phyloP scores from a whole-genome alignment of 2,329 filamentous ascomycete genomes.

The Penicillium sp. region DNA sequence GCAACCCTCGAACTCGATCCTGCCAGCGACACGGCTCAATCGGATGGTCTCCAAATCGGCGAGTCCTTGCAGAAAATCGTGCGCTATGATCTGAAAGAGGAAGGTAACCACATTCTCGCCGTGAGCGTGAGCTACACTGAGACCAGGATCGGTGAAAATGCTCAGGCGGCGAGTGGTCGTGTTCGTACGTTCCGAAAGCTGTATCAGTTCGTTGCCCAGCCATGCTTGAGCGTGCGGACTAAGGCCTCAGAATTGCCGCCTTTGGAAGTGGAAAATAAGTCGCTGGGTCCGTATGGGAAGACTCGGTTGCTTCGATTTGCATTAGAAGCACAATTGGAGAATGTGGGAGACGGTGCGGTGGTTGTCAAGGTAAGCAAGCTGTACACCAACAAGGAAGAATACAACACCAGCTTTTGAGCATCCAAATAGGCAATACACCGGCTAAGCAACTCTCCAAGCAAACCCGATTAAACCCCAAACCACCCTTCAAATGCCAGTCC shows the following conservation, averaged over 20 bases:
- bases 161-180: slow-evolving; percentile 57
- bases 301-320: slow-evolving; percentile 60
- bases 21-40: slow-evolving; percentile 50
- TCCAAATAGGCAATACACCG: too few species aligned
- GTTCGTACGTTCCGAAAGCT: slow-evolving; percentile 89
- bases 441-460: slow-evolving; percentile 32
- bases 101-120: slow-evolving; percentile 88
- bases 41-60: slow-evolving; percentile 45
- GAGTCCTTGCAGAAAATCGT: slow-evolving; percentile 79
- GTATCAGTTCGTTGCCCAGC: slow-evolving; percentile 94
- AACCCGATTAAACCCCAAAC: slow-evolving; percentile 52
- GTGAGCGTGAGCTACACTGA: slow-evolving; percentile 96
- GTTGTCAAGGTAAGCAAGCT: slow-evolving; percentile 64
- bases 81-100: slow-evolving; percentile 85
- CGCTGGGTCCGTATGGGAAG: slow-evolving; percentile 47
- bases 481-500: slow-evolving; percentile 55
- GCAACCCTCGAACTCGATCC: slow-evolving; percentile 61
- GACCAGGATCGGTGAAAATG: slow-evolving; percentile 57
- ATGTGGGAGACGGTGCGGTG: slow-evolving; percentile 81
- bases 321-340: slow-evolving; percentile 93
- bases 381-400: too few species aligned
- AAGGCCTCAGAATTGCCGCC: slow-evolving; percentile 70
- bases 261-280: slow-evolving; percentile 47
- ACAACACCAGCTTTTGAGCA: too few species aligned
- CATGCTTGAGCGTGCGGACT: slow-evolving; percentile 84